These are phyloP conservation scores for Oryza brachyantha DNA, from an alignment of 176 grass and related monocot genomes.

Conservation along the genomic window DNA sequence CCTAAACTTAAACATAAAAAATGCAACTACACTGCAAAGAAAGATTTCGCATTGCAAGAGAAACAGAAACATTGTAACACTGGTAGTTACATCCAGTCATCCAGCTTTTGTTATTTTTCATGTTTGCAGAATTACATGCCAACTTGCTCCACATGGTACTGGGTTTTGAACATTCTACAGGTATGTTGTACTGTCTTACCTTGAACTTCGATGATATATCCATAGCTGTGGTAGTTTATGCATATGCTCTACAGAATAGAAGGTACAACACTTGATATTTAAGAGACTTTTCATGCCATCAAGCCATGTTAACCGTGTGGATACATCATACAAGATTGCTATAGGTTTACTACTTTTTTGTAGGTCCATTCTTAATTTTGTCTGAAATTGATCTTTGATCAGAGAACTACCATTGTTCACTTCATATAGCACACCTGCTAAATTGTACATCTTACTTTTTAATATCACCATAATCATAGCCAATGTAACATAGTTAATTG, in stretches of 20 bases:
- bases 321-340: neutral
- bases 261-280: neutral
- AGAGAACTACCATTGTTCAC: neutral
- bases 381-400: neutral
- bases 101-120: neutral
- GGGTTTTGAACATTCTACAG: constrained; percentile 75
- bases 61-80: neutral
- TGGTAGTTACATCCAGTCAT: neutral
- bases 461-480: neutral
- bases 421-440: neutral
- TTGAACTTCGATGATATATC: neutral
- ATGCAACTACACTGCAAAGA: neutral
- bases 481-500: neutral
- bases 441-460: neutral
- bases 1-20: neutral
- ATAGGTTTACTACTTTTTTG: neutral
- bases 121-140: constrained; percentile 48
- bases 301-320: neutral
- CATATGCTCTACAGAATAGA: neutral
- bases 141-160: constrained; percentile 62
- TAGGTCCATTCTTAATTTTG: neutral
- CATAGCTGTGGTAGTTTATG: neutral
- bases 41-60: neutral
- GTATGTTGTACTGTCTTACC: constrained; percentile 25
- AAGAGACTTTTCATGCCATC: neutral